phyloP scores from a whole-genome alignment of 2,329 filamentous ascomycete genomes.

The Calonectria multiphialidica region DNA sequence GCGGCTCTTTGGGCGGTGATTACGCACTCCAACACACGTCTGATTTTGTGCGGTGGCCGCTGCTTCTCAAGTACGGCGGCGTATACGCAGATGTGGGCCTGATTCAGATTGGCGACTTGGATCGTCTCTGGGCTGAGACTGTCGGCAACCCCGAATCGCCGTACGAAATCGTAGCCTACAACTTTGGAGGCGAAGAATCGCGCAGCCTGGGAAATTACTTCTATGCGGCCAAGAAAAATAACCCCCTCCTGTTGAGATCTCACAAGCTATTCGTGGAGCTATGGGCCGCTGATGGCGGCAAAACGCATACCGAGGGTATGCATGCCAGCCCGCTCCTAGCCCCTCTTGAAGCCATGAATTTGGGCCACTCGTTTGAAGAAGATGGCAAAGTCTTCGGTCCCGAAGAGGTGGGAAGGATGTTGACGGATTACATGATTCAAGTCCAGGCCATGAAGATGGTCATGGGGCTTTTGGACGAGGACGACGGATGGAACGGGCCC shows the following conservation, averaged over 20 bases:
- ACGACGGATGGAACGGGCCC: conserved; percentile 4
- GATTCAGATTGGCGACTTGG: conserved; percentile 8
- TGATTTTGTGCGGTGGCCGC: conserved; percentile 2
- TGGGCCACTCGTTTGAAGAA: neutral
- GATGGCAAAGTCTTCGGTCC: neutral
- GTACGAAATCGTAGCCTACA: conserved; percentile 2
- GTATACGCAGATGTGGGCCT: conserved; percentile 3
- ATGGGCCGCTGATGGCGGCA: neutral
- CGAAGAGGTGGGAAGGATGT: neutral
- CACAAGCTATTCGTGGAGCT: conserved; percentile 3
- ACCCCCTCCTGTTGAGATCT: neutral
- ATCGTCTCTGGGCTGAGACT: neutral
- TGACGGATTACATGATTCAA: conserved; percentile 11
- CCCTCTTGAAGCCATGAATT: neutral
- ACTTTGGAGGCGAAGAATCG: neutral
- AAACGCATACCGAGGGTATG: neutral
- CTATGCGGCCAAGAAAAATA: neutral
- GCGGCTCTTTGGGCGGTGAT: neutral
- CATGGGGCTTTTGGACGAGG: neutral
- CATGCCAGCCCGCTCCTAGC: neutral
- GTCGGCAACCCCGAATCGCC: conserved; percentile 2
- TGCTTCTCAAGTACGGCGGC: conserved; percentile 9
- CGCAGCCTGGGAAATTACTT: neutral
- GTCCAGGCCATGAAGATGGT: conserved; percentile 8
- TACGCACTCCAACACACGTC: conserved; percentile 3